Evolutionary conservation across 257 asterid genomes (phyloP), one percentile per base, ranked within the genome.

Genomic region (Osmanthus fragrans): DNA sequence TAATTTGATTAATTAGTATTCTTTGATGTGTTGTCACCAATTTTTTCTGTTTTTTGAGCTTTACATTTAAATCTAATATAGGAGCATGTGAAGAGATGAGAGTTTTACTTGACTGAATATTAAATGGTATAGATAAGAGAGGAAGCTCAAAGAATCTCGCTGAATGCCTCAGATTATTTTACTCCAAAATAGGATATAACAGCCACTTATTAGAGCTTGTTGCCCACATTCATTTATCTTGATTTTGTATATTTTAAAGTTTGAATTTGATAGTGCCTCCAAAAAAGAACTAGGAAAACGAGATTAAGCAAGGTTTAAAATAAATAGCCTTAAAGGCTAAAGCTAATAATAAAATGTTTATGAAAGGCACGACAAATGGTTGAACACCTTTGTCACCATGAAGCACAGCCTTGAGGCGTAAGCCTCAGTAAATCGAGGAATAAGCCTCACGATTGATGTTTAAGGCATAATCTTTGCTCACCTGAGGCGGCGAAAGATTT

Each of bases 1-100:
- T 45, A 30, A 73, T 74, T 76, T 32, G 49, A 40, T 69, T 68
- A 40, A 42, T 71, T 73, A 9, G 32, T 73, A 67, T 27, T 37
- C 9, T 74, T 34, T 34, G 21, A 69, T 54, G 25, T 70, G 40
- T 67, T 74, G 45, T 30, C 68, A 33, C 60, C 40, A 51, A 47
- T 25, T 32, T 39, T 1, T 54, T 56, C 30, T 45, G 12, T 33
- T 30, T 77, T 49, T 56, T 47, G 23, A 27, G 27, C 29, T 56
- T 19, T 15, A 65, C n/a, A 66, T 66, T 60, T 34, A 54, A 54
- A 29, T 30, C 27, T n/a, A 58, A 12, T 54, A 58, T 39, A 70
- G 60, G 47, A 78, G 23, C 64, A 49, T 19, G 42, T 60, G 71
- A 36, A 65, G n/a, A 32, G 18, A 27, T 30, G 1, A 15, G 58